Conservation (phyloP, 495 filamentous ascomycete species). For the Trichoderma virens region DNA sequence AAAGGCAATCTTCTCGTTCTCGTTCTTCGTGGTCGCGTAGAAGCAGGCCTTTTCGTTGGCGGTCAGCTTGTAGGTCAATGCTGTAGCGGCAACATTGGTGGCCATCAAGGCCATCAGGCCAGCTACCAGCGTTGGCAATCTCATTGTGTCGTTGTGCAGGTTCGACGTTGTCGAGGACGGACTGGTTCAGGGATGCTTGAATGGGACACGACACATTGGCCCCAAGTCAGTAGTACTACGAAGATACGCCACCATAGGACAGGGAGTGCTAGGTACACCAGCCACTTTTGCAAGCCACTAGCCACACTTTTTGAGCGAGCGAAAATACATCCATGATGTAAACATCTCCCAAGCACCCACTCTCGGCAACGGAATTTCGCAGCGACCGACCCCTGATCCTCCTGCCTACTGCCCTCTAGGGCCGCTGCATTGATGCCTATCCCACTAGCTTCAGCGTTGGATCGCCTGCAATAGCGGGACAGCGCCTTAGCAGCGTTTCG, state of each 20-base stretch:
- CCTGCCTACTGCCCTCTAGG: not conserved
- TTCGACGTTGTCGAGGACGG: not conserved
- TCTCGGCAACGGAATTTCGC: conserved; percentile 3
- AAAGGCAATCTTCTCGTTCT: conserved; percentile 86
- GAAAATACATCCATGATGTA: too few relatives aligned
- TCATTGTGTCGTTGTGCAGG: conserved; percentile 30
- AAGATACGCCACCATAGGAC: not conserved
- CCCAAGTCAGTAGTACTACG: too few relatives aligned
- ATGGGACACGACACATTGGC: conserved; percentile 9
- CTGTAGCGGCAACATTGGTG: conserved; percentile 64
- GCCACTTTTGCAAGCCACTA: not conserved
- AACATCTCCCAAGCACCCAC: too few relatives aligned
- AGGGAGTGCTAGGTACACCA: not conserved
- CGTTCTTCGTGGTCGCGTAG: conserved; percentile 66
- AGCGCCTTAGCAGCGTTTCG: not conserved
- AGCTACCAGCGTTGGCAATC: conserved; percentile 36
- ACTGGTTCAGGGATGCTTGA: not conserved
- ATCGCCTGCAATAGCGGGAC: not conserved
- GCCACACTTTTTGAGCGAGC: too few relatives aligned
- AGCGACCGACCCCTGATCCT: not conserved
- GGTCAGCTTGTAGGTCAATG: conserved; percentile 85
- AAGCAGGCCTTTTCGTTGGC: conserved; percentile 96
- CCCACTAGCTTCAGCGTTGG: not conserved
- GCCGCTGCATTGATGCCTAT: not conserved
- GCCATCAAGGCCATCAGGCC: conserved; percentile 59